A percentile compares a stretch with the other conserved stretches of the same genome.
These are phyloP conservation scores for Aspergillus sojae DNA, from an alignment of 2,329 filamentous ascomycete species.

Conservation along the genomic window DNA sequence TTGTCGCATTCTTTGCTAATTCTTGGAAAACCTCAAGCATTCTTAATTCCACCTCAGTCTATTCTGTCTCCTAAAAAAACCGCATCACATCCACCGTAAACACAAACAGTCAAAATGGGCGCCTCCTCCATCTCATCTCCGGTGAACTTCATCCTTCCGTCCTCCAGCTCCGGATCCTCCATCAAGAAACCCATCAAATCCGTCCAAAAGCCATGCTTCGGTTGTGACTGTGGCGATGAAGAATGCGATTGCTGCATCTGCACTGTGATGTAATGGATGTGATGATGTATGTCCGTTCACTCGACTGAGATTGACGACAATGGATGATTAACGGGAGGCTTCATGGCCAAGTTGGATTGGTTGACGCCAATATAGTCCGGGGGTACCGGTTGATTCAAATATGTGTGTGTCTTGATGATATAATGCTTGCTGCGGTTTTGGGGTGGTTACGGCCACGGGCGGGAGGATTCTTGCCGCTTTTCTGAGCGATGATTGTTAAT, in stretches of 20 bases:
- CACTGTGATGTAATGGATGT: constrained; percentile 39
- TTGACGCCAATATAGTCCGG: background rate
- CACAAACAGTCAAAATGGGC: constrained; percentile 14
- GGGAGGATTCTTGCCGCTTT: background rate
- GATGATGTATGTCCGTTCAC: background rate
- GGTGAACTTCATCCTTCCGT: constrained; percentile 38
- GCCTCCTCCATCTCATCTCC: constrained; percentile 27
- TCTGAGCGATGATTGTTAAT: background rate
- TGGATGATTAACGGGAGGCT: background rate
- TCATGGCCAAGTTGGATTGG: background rate
- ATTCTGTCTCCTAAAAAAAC: no score
- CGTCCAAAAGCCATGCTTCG: constrained; percentile 44
- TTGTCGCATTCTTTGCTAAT: background rate
- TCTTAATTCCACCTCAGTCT: background rate
- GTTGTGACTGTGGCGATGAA: constrained; percentile 45
- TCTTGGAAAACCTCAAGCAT: background rate
- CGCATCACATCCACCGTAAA: background rate
- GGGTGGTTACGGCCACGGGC: background rate
- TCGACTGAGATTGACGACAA: background rate
- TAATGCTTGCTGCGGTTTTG: background rate
- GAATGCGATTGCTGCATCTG: constrained; percentile 47
- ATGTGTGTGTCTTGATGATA: background rate
- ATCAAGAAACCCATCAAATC: constrained; percentile 43
- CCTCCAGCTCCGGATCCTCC: constrained; percentile 36
- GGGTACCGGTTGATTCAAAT: background rate